Percentiles rank a stretch among this genome's conserved stretches.
Evolutionary conservation across 306 rosid genomes (phyloP).

Genomic region (Cucurbita moschata): DNA sequence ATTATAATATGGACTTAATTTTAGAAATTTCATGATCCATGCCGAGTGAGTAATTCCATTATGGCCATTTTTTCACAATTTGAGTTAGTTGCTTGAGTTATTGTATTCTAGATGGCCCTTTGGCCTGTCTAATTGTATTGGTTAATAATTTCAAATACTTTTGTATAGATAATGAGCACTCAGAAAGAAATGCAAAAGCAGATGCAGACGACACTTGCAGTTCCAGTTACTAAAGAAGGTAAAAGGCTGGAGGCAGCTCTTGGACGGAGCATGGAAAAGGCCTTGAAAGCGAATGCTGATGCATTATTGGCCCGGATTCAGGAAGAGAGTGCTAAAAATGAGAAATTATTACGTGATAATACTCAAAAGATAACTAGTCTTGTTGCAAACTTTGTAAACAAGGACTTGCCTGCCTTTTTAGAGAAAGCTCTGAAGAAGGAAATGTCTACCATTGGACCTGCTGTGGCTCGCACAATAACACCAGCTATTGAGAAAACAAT

Average conservation of each 20-base stretch:
- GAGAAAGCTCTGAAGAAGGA: conserved; percentile 88
- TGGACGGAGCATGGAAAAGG: conserved; percentile 69
- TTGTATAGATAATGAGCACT: conserved; percentile 51
- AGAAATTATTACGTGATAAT: conserved; percentile 54
- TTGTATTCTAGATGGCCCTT: neutral
- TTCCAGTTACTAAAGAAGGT: conserved; percentile 84
- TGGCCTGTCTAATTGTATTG: conserved; percentile 2
- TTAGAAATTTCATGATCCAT: neutral
- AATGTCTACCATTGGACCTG: conserved; percentile 64
- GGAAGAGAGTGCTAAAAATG: conserved; percentile 80
- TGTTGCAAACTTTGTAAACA: conserved; percentile 47
- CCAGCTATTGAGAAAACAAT: conserved; percentile 79
- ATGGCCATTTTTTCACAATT: neutral
- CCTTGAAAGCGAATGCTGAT: conserved; percentile 59
- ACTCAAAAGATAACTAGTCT: conserved; percentile 43
- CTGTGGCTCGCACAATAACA: conserved; percentile 55
- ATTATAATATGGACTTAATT: neutral
- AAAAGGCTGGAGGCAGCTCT: conserved; percentile 70
- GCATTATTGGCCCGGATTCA: conserved; percentile 84
- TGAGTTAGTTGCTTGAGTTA: neutral
- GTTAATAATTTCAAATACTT: conserved; percentile 2
- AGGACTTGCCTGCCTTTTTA: conserved; percentile 59
- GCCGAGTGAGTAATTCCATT: neutral
- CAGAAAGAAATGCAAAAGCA: conserved; percentile 91
- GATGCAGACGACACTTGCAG: conserved; percentile 53